Percentiles rank a stretch among this genome's conserved stretches.
Conservation (phyloP, 768 basidiomycete species). For the Phanerodontia chrysosporium region DNA sequence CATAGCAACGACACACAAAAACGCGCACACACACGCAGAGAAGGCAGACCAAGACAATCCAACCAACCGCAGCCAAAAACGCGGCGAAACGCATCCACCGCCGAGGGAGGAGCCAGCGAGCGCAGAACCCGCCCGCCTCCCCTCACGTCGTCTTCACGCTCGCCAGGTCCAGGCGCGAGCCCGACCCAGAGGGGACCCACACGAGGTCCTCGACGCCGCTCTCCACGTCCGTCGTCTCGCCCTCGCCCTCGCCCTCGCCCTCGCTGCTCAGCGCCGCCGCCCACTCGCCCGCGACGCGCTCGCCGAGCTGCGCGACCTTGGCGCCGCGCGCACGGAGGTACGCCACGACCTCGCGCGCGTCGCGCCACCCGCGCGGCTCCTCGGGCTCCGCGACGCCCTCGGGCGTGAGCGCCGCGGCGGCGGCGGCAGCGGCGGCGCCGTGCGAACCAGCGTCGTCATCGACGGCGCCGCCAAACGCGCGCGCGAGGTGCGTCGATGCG, state of each 20-base stretch:
- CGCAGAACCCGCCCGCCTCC: too few species aligned
- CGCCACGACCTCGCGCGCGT: constrained; percentile 64
- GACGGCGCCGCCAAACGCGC: constrained; percentile 35
- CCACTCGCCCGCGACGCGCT: constrained; percentile 63
- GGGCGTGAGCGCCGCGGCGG: constrained; percentile 24
- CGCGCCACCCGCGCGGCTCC: constrained; percentile 49
- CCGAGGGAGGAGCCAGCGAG: too few species aligned
- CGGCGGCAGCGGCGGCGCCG: neutral
- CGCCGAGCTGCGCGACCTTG: constrained; percentile 50
- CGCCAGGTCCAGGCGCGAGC: neutral
- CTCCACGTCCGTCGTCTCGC: neutral
- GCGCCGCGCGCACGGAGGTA: constrained; percentile 73
- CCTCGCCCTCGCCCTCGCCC: too few species aligned
- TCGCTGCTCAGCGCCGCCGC: constrained; percentile 58
- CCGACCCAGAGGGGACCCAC: constrained; percentile 3
- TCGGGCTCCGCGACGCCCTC: constrained; percentile 15
- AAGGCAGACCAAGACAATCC: too few species aligned
- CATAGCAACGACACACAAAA: too few species aligned
- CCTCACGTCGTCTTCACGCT: neutral
- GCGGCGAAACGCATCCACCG: too few species aligned
- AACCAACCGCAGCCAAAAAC: too few species aligned
- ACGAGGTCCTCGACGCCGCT: constrained; percentile 4
- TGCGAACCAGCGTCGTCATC: too few species aligned
- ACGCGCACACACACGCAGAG: too few species aligned
- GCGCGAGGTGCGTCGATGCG: constrained; percentile 46